Conservation (phyloP, 257 asterid species). For the Lantana camara region DNA sequence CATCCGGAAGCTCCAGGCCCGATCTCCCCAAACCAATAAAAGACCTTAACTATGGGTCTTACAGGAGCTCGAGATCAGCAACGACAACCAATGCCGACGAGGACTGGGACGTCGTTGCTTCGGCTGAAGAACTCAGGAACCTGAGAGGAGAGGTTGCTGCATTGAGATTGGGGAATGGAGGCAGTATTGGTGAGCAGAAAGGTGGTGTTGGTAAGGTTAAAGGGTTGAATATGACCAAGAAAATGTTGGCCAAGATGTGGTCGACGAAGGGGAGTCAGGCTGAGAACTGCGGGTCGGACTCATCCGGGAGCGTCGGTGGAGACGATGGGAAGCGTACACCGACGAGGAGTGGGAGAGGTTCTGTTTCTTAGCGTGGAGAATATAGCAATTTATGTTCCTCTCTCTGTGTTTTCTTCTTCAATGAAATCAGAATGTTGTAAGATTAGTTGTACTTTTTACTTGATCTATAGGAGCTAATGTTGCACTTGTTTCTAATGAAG, state of each 20-base stretch:
- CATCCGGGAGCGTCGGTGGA: slow-evolving; percentile 66
- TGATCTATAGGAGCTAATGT: slow-evolving; percentile 7
- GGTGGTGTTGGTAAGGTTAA: slow-evolving; percentile 52
- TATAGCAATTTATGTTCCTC: background rate
- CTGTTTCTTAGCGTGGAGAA: slow-evolving; percentile 49
- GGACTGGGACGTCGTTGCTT: slow-evolving; percentile 75
- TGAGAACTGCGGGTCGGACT: slow-evolving; percentile 74
- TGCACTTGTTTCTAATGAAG: slow-evolving; percentile 12
- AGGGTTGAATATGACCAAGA: slow-evolving; percentile 57
- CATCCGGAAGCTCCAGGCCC: slow-evolving; percentile 75
- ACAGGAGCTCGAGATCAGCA: slow-evolving; percentile 65
- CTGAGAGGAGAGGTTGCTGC: slow-evolving; percentile 70
- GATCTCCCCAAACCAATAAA: slow-evolving; percentile 64
- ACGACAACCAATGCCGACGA: slow-evolving; percentile 59
- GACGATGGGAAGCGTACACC: slow-evolving; percentile 52
- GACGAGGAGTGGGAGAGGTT: slow-evolving; percentile 59
- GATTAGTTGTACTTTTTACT: slow-evolving; percentile 1
- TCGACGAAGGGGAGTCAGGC: too few species aligned
- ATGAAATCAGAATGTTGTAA: slow-evolving; percentile 24
- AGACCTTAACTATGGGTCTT: slow-evolving; percentile 53
- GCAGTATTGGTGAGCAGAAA: slow-evolving; percentile 35
- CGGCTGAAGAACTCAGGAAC: slow-evolving; percentile 68
- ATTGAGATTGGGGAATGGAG: slow-evolving; percentile 48
- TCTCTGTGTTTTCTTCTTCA: slow-evolving; percentile 14
- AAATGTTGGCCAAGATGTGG: slow-evolving; percentile 63